These are phyloP conservation scores for Ramularia collo-cygni DNA, from an alignment of 2,329 filamentous ascomycete genomes.

Conservation along the genomic window DNA sequence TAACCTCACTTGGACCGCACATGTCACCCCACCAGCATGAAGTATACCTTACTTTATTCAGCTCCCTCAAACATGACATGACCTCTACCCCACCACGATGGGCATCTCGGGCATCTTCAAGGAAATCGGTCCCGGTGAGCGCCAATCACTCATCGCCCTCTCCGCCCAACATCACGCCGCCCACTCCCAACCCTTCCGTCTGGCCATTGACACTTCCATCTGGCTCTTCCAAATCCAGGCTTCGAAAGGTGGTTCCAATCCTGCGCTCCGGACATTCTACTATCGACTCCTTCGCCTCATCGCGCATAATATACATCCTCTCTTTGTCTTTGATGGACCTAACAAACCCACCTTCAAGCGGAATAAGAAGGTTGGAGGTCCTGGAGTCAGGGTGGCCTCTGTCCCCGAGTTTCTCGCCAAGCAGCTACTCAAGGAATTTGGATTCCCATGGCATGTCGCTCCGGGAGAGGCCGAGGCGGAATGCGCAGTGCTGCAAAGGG, in stretches of 20 bases:
- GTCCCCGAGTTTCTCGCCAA: slow-evolving; percentile 72
- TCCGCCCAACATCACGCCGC: slow-evolving; percentile 69
- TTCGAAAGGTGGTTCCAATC: slow-evolving; percentile 77
- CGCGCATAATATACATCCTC: slow-evolving; percentile 68
- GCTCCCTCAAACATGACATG: slow-evolving; percentile 12
- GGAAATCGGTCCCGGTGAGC: slow-evolving; percentile 74
- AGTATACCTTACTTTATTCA: neutral
- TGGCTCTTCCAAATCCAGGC: slow-evolving; percentile 95
- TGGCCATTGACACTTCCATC: slow-evolving; percentile 92
- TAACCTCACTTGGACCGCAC: too few relatives aligned
- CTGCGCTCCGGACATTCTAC: slow-evolving; percentile 84
- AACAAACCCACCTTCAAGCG: slow-evolving; percentile 83
- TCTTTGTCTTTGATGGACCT: slow-evolving; percentile 86
- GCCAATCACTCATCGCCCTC: slow-evolving; percentile 75
- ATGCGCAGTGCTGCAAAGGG: slow-evolving; percentile 76
- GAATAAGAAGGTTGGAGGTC: slow-evolving; percentile 60
- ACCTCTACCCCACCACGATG: slow-evolving; percentile 2
- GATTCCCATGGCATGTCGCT: slow-evolving; percentile 75
- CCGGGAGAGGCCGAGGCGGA: slow-evolving; percentile 95
- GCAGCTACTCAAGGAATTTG: slow-evolving; percentile 75
- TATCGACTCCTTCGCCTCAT: slow-evolving; percentile 78
- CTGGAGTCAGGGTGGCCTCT: slow-evolving; percentile 56
- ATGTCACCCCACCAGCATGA: neutral
- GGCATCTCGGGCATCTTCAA: slow-evolving; percentile 65
- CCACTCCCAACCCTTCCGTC: slow-evolving; percentile 64